phyloP scores from a whole-genome alignment of 306 rosid species.

The Astragalus membranaceus region DNA sequence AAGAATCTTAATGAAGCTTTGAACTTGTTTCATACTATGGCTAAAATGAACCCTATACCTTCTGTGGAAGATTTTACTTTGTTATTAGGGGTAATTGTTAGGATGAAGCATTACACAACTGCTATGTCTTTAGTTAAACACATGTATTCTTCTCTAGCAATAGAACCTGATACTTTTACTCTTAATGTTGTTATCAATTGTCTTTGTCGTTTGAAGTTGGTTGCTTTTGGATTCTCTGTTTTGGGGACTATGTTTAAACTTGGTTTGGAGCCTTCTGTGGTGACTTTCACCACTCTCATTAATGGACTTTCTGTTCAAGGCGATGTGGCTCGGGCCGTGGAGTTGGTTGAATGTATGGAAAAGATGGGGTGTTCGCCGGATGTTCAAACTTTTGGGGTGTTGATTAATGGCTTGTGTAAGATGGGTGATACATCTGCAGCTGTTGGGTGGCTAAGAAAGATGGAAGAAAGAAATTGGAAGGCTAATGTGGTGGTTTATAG shows the following conservation, averaged over 20 bases:
- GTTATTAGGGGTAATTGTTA: constrained; percentile 20
- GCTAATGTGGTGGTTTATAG: constrained; percentile 21
- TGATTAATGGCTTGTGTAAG: constrained; percentile 41
- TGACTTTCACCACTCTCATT: constrained; percentile 29
- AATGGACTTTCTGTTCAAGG: constrained; percentile 27
- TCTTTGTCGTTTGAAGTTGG: constrained; percentile 16
- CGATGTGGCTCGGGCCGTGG: constrained; percentile 17
- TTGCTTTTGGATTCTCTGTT: constrained; percentile 28
- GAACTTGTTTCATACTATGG: constrained; percentile 19
- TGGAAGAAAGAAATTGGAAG: constrained; percentile 14
- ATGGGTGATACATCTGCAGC: constrained; percentile 23
- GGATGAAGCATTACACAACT: constrained; percentile 22
- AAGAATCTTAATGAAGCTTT: constrained; percentile 13
- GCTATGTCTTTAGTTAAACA: constrained; percentile 24
- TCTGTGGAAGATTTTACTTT: constrained; percentile 27
- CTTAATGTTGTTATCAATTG: constrained; percentile 30
- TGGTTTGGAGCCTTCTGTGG: constrained; percentile 28
- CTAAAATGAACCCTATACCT: constrained; percentile 30
- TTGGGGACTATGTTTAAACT: constrained; percentile 30
- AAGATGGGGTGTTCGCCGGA: constrained; percentile 14
- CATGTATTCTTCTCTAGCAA: constrained; percentile 13
- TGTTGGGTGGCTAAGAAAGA: constrained; percentile 16
- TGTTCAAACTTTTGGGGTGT: constrained; percentile 11
- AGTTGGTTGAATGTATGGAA: constrained; percentile 13
- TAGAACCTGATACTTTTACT: constrained; percentile 16